Evolutionary conservation across 2,329 filamentous ascomycete genomes (phyloP).

Genomic region (Fusarium goolgardi): DNA sequence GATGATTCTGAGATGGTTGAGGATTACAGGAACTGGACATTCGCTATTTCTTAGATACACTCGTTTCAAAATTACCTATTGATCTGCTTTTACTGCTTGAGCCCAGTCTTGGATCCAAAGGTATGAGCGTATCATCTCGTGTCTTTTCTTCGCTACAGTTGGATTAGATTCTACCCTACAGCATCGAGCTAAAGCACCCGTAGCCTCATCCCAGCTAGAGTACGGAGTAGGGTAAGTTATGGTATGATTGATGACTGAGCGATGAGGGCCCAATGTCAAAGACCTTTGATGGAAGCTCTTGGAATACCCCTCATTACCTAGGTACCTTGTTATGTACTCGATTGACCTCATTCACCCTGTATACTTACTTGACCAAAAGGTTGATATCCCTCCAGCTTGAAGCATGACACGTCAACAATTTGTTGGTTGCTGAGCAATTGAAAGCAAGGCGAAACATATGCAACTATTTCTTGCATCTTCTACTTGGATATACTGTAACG

Average conservation of each 20-base stretch:
- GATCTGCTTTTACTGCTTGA: background rate
- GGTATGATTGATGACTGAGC: too few species aligned
- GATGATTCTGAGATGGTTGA: background rate
- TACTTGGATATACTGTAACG: background rate
- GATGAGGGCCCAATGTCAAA: background rate
- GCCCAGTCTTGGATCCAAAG: too few species aligned
- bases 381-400: background rate
- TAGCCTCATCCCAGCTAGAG: background rate
- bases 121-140: background rate
- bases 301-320: background rate
- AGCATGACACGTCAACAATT: conserved; percentile 27
- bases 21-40: background rate
- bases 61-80: background rate
- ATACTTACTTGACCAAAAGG: background rate
- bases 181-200: background rate
- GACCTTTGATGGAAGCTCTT: background rate
- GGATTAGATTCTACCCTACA: background rate
- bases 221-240: too few species aligned
- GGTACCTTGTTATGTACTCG: background rate
- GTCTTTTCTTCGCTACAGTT: background rate
- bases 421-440: conserved; percentile 12
- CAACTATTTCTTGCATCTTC: background rate
- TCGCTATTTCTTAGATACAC: conserved; percentile 16
- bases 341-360: background rate
- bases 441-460: conserved; percentile 8